phyloP scores from a whole-genome alignment of 176 grass and related monocot species.

The Secale cereale region DNA sequence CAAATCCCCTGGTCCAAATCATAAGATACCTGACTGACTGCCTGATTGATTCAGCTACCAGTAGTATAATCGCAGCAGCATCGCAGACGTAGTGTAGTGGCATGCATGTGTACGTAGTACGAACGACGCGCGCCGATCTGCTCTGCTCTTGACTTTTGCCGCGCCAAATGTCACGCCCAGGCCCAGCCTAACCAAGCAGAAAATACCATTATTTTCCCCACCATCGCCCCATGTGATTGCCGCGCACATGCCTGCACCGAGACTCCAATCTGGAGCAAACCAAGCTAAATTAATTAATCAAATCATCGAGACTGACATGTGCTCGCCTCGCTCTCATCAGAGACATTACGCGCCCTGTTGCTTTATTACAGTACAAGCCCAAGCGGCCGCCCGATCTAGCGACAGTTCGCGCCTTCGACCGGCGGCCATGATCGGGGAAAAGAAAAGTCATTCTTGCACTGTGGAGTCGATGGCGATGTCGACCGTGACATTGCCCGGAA shows the following conservation, averaged over 20 bases:
- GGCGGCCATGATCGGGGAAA: neutral
- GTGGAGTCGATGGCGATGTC: neutral
- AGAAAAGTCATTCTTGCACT: neutral
- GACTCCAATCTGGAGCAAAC: neutral
- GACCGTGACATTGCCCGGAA: neutral
- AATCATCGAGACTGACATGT: neutral
- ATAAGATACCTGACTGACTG: neutral
- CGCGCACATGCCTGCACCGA: conserved; percentile 9
- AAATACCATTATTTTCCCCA: neutral
- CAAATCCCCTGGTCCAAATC: neutral
- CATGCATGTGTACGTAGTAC: neutral
- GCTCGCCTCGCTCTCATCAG: neutral
- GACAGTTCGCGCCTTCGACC: neutral
- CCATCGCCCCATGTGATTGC: neutral
- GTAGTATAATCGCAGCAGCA: neutral
- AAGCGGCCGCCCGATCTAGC: too few species aligned
- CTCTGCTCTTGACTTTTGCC: conserved; percentile 3
- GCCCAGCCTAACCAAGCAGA: neutral
- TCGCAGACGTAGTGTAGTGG: neutral
- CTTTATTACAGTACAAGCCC: neutral
- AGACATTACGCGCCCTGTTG: too few species aligned
- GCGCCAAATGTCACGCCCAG: neutral
- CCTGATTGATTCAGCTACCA: neutral
- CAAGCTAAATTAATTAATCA: neutral
- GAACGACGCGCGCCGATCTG: neutral